Percentiles rank a stretch among this genome's conserved stretches.
Conservation (phyloP, 306 rosid species). For the Malus sieversii region DNA sequence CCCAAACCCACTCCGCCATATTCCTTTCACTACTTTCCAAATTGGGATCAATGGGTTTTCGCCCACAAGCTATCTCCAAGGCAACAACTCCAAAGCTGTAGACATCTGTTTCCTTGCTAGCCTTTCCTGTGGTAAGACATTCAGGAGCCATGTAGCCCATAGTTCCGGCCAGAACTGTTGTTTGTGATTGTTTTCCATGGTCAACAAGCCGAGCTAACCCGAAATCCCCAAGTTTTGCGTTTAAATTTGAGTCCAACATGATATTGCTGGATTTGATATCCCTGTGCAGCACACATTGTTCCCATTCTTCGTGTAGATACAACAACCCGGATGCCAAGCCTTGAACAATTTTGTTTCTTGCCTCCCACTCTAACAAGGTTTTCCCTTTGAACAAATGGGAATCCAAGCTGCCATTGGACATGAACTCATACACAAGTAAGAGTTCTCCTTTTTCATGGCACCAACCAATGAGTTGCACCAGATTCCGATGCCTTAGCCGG, state of each 20-base stretch:
- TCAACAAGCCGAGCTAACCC: conserved; percentile 27
- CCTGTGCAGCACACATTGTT: background rate
- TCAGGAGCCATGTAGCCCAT: conserved; percentile 37
- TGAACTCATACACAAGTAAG: background rate
- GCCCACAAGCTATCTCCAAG: conserved; percentile 32
- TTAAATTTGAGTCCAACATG: background rate
- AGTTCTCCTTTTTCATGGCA: background rate
- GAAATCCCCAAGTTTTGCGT: conserved; percentile 28
- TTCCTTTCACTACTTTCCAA: background rate
- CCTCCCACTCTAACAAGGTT: background rate
- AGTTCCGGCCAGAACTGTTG: conserved; percentile 10
- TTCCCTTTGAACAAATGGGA: background rate
- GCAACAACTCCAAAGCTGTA: conserved; percentile 25
- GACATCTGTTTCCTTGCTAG: conserved; percentile 25
- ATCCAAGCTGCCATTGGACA: background rate
- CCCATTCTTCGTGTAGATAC: background rate
- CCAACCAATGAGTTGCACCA: background rate
- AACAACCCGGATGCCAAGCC: background rate
- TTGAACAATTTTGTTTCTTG: background rate
- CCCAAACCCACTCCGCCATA: conserved; percentile 8
- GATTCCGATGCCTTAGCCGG: background rate
- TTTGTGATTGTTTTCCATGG: conserved; percentile 14
- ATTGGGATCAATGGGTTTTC: background rate
- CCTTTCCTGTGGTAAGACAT: conserved; percentile 16
- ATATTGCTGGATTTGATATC: background rate